These are phyloP conservation scores for Aspergillus diversus DNA, from an alignment of 495 filamentous ascomycete species.

Conservation along the genomic window DNA sequence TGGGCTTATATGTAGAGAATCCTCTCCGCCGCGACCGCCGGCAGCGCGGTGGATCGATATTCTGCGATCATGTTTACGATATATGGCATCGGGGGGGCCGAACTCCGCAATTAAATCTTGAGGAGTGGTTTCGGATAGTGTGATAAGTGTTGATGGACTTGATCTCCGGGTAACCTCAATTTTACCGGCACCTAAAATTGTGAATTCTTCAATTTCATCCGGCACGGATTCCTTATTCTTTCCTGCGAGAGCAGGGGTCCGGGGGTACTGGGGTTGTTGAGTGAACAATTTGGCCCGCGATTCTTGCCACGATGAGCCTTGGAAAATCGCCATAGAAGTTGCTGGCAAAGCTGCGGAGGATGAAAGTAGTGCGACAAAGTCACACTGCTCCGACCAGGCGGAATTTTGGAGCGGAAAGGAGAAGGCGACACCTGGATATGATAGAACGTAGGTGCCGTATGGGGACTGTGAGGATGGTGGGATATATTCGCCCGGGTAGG, in stretches of 20 bases:
- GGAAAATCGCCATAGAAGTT: conserved; percentile 84
- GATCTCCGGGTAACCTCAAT: conserved; percentile 73
- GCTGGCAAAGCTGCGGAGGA: conserved; percentile 75
- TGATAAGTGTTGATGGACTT: conserved; percentile 64
- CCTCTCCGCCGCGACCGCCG: conserved; percentile 44
- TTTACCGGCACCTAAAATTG: conserved; percentile 71
- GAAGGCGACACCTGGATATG: conserved; percentile 92
- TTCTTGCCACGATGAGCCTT: conserved; percentile 86
- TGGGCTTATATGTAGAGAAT: conserved; percentile 42
- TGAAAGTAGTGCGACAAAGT: conserved; percentile 84
- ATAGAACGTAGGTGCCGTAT: conserved; percentile 77
- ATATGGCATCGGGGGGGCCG: conserved; percentile 93
- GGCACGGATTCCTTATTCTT: conserved; percentile 66
- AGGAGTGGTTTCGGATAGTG: conserved; percentile 77
- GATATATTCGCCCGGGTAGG: conserved; percentile 89
- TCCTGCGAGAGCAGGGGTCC: conserved; percentile 55
- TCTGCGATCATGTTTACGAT: conserved; percentile 87
- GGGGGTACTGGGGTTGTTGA: conserved; percentile 67
- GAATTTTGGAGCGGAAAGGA: conserved; percentile 78
- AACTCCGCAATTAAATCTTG: conserved; percentile 90
- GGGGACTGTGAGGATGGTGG: conserved; percentile 56
- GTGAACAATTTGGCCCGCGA: conserved; percentile 76
- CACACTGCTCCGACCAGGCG: conserved; percentile 78
- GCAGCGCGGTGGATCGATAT: conserved; percentile 78
- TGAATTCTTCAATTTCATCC: conserved; percentile 82